Evolutionary conservation across 2,329 filamentous ascomycete species (phyloP), one percentile per base, ranked within the genome.

Genomic region (Apiospora rasikravindrae): DNA sequence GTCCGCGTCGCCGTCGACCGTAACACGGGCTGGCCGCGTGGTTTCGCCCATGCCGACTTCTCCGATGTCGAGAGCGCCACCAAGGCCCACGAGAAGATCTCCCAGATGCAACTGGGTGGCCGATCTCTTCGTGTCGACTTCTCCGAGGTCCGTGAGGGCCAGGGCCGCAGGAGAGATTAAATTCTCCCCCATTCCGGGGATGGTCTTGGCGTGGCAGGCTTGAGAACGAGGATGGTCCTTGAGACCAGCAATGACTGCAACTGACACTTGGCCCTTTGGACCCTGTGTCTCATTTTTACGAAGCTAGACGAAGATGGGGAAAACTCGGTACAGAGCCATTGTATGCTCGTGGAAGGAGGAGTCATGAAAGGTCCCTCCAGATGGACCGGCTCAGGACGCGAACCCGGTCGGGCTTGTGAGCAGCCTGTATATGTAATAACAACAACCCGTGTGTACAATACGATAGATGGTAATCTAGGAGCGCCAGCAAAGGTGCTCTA

Each of bases 21-120:
- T 77, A 88, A 90, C 75, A 95, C 93, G 8, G 94, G 94, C 66
- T 92, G 93, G 83, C 93, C 93, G 49, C 88, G 93, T 80, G 95
- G 95, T 74, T 97, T 96, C 80, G 93, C 92, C 26, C 94, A 97
- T 80, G 92, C 92, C 68, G 94, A 97, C 79, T 97, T 97, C 81
- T 78, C 88, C 61, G 89, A 93, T 76, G 80, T 91, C 51, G 87
- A 90, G 74, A 90, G 89, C 74, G 93, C 94, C n/a, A 77, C 83
- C 71, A 84, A 84, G 74, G 94, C 89, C 0, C 84, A 84, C 77
- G 87, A 90, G 71, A 75, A 85, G 19, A 84, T 97, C 51, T 2
- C 81, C 70, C 82, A 83, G 29, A 89, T 89, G 81, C 81, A 84
- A 67, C 83, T 95, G n/a, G 91, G 91, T 77, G 91, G 91, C 57